These are phyloP conservation scores for Ustilago cynodontis DNA, from an alignment of 1,284 basidiomycete species.

Conservation along the genomic window DNA sequence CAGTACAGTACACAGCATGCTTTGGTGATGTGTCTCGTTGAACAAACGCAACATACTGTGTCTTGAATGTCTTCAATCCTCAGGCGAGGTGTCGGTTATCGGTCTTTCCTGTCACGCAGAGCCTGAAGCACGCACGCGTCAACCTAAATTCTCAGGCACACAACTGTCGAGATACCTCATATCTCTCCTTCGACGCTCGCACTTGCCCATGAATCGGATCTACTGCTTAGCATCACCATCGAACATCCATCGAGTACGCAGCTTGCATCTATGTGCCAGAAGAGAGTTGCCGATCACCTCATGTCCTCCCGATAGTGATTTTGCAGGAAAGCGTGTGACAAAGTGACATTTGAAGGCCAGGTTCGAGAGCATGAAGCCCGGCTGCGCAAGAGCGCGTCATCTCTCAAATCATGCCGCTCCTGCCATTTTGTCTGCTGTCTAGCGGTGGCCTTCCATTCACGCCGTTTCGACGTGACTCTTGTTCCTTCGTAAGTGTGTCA, in stretches of 20 bases:
- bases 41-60: not conserved
- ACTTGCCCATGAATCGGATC: not conserved
- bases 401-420: not conserved
- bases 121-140: not conserved
- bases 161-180: slow-evolving; percentile 13
- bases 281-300: not conserved
- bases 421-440: not conserved
- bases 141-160: not conserved
- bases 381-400: not conserved
- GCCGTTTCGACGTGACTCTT: not conserved
- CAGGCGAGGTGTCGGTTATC: not conserved
- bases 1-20: too few relatives aligned
- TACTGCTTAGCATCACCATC: not conserved
- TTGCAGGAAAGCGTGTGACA: not conserved
- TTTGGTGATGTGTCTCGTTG: not conserved
- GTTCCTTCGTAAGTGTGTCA: not conserved
- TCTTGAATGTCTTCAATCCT: not conserved
- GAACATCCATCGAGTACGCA: slow-evolving; percentile 22
- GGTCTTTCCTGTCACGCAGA: not conserved
- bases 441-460: not conserved
- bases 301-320: not conserved
- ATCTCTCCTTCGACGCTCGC: not conserved
- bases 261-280: not conserved
- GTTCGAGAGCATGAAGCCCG: not conserved
- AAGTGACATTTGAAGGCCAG: not conserved